phyloP scores from a whole-genome alignment of 2,329 filamentous ascomycete species.

The Colletotrichum paranaense region DNA sequence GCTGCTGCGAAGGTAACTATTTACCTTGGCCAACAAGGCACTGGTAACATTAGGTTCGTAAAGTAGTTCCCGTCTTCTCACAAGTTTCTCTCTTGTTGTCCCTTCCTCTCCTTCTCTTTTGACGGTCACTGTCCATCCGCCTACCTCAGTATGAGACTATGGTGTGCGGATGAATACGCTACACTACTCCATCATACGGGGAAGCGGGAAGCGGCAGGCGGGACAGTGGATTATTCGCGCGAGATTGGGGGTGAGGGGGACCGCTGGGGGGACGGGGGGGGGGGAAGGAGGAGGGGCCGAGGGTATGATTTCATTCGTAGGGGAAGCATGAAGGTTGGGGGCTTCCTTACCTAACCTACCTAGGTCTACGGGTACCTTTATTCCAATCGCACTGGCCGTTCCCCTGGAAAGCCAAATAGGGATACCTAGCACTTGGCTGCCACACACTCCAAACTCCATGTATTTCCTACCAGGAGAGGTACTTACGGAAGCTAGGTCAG shows the following conservation, averaged over 20 bases:
- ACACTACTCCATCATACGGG: constrained; percentile 4
- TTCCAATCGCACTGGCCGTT: constrained; percentile 5
- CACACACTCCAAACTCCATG: not conserved
- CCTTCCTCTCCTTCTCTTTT: not conserved
- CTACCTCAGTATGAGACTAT: not conserved
- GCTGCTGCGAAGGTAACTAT: not conserved
- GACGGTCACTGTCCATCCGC: not conserved
- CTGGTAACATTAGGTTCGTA: not conserved
- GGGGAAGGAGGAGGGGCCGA: not conserved
- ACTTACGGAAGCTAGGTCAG: not conserved
- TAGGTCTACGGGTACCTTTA: not conserved
- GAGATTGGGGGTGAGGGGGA: constrained; percentile 4
- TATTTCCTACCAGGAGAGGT: not conserved
- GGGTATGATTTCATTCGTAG: not conserved
- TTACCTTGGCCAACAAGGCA: not conserved
- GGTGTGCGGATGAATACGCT: too few species aligned
- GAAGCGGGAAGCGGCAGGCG: constrained; percentile 20
- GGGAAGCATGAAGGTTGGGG: not conserved
- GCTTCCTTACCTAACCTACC: not conserved
- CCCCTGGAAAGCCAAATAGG: constrained; percentile 1
- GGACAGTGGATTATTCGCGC: constrained; percentile 14
- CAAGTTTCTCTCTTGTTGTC: not conserved
- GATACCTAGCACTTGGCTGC: not conserved
- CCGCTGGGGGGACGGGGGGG: not conserved
- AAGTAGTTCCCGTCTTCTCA: not conserved